Percentiles rank a stretch among this genome's conserved stretches.
These are phyloP conservation scores for Otatea glauca DNA, from an alignment of 176 grass and related monocot genomes.

Conservation along the genomic window DNA sequence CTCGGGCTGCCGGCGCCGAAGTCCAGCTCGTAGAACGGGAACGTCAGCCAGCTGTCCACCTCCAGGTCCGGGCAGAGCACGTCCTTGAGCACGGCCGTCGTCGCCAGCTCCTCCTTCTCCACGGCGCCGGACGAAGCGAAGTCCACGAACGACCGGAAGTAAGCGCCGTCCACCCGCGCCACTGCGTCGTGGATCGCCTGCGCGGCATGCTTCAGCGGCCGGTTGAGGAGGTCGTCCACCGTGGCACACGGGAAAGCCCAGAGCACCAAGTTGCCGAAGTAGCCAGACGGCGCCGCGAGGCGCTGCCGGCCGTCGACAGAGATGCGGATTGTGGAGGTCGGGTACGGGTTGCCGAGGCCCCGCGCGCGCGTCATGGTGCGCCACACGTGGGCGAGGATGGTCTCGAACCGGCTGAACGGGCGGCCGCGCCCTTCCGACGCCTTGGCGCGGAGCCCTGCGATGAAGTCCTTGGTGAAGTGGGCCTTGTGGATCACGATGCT, in stretches of 20 bases:
- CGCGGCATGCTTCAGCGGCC: conserved; percentile 56
- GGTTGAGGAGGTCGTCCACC: conserved; percentile 41
- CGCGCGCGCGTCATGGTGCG: conserved; percentile 50
- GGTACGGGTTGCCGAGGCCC: conserved; percentile 26
- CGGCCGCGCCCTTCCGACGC: conserved; percentile 40
- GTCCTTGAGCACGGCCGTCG: conserved; percentile 49
- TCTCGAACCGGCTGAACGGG: conserved; percentile 68
- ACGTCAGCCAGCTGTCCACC: conserved; percentile 68
- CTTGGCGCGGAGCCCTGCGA: conserved; percentile 46
- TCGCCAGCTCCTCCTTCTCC: conserved; percentile 49
- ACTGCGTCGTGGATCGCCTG: conserved; percentile 61
- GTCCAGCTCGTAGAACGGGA: conserved; percentile 69
- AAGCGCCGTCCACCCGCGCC: conserved; percentile 43
- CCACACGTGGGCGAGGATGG: conserved; percentile 70
- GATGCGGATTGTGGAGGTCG: conserved; percentile 52
- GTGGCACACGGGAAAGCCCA: conserved; percentile 69
- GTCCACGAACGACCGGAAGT: conserved; percentile 76
- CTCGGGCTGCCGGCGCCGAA: conserved; percentile 58
- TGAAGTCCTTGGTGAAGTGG: conserved; percentile 75
- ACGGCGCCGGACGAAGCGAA: conserved; percentile 53
- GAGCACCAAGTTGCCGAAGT: conserved; percentile 69
- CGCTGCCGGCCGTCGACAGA: conserved; percentile 64
- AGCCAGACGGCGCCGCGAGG: conserved; percentile 44
- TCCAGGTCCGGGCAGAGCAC: conserved; percentile 66
- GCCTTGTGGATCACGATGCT: conserved; percentile 57